A percentile compares a stretch with the other conserved stretches of the same genome.
These are phyloP conservation scores for Pythium dissotocum DNA, from an alignment of 352 stramenopile genomes.

Conservation along the genomic window DNA sequence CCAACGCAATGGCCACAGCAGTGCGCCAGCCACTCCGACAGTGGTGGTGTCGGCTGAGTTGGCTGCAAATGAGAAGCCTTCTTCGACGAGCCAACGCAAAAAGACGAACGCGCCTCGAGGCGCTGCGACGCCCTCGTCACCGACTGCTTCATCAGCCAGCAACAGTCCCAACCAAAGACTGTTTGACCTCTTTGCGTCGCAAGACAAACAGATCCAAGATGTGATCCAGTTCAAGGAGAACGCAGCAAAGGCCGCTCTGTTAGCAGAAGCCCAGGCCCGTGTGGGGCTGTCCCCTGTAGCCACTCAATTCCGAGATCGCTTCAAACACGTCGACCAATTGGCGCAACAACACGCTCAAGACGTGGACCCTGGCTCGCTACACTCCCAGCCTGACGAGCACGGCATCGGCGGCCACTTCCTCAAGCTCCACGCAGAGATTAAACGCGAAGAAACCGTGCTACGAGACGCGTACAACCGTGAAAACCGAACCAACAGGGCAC, in stretches of 20 bases:
- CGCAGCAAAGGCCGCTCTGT: slow-evolving; percentile 32
- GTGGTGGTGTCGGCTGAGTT: not conserved
- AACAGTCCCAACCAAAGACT: slow-evolving; percentile 29
- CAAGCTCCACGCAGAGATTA: slow-evolving; percentile 53
- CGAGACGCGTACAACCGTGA: slow-evolving; percentile 10
- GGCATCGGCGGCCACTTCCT: slow-evolving; percentile 73
- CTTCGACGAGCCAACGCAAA: not conserved
- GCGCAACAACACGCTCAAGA: slow-evolving; percentile 46
- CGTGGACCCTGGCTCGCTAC: not conserved
- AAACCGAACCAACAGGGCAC: slow-evolving; percentile 4
- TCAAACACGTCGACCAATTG: slow-evolving; percentile 62
- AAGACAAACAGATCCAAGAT: slow-evolving; percentile 56
- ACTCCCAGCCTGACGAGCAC: not conserved
- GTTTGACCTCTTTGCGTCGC: slow-evolving; percentile 46
- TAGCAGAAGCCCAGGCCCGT: slow-evolving; percentile 40
- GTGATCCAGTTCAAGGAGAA: slow-evolving; percentile 75
- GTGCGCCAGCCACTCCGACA: not conserved
- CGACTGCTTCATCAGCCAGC: not conserved
- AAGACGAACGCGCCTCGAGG: not conserved
- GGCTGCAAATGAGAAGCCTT: not conserved
- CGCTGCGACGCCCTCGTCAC: not conserved
- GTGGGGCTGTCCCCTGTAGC: slow-evolving; percentile 48
- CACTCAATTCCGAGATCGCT: slow-evolving; percentile 59
- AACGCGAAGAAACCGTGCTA: slow-evolving; percentile 22
- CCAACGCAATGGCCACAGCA: slow-evolving; percentile 3